Evolutionary conservation across 495 filamentous ascomycete species (phyloP), one percentile per base, ranked within the genome.

Genomic region (Talaromyces trachyspermus): DNA sequence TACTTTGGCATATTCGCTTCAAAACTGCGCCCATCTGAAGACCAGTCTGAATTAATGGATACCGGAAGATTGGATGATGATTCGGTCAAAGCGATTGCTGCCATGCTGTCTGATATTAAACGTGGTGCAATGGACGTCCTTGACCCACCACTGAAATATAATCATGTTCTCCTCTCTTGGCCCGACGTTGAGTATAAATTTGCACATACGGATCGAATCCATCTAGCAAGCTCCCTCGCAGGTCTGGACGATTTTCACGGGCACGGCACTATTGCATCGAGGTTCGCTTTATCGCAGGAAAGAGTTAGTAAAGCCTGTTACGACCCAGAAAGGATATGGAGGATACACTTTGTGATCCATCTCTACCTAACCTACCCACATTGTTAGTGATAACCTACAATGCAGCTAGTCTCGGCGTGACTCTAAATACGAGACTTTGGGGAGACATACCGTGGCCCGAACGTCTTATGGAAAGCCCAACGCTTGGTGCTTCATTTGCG

Each of bases 71-170:
- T 42, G 38, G 38, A 8, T 42, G 38, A 23, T 6, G 9, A 42
- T 42, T 42, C 38, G 10, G 14, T 42, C 19, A 42, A 42, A 24
- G 38, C 38, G 14, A 42, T 42, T 23, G 38, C 38, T 23, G 38
- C 14, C 19, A 42, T 42, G 3, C 38, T 42, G 23, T 42, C 38
- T 42, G 19, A 23, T 20, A 42, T 42, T 23, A 42, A 42, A 23
- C 15, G 38, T 10, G 14, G 15, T 42, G 38, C 38, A 42, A 42
- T 42, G 38, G 19, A 42, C 38, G 19, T 42, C 15, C 14, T 42
- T 42, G 38, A 42, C 20, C 22, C 38, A 42, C 38, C 38, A 42
- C 38, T 42, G 9, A 23, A 42, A 19, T 42, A 42, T 42, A 42
- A 42, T 23, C 2, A 42, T 42, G 38, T 42, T 42, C 38, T 42